Evolutionary conservation across 352 stramenopile species (phyloP), one percentile per base, ranked within the genome.

Genomic region (Phytophthora constricta): DNA sequence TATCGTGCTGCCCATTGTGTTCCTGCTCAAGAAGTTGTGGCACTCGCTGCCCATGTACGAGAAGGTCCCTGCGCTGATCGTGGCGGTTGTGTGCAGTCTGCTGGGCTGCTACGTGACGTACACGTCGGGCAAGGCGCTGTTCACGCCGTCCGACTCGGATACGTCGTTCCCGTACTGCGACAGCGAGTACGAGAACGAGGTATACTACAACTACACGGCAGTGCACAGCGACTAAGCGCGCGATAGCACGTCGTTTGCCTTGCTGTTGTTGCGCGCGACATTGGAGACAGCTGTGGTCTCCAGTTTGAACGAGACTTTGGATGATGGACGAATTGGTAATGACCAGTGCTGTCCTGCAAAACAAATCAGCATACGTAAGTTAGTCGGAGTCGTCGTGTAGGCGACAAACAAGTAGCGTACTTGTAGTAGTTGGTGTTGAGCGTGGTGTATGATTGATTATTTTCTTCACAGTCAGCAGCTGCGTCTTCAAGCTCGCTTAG

Each of bases 1-100:
- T 33, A 83, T 79, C 31, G 10, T 82, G 19, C 33, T 80, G 31
- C 74, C 74, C 37, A 74, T 80, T 58, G 58, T 79, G 52, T 79
- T 79, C 52, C 62, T 74, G 57, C 54, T 77, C 48, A 76, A 71
- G 51, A 71, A 68, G 43, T 34, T 77, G 33, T 74, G 63, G 53
- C 46, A 49, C 47, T 55, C 62, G 42, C 25, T 71, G n/a, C 53
- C 65, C 2, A 28, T 69, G 14, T 69, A 34, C 22, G 61, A 69
- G 37, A 69, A 69, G 34, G 33, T 69, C 16, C 61, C 52, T 2
- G 61, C 61, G 34, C 46, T 63, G 19, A 43, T 63, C 28, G 61
- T 69, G 25, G 52, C 61, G 26, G 23, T 65, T 19, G 46, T 54
- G 23, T 65, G 58, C 48, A 47, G 45, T n/a, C 54, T 65, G 47